These are phyloP conservation scores for Skeletonema marinoi DNA, from an alignment of 108 stramenopile genomes.

Conservation along the genomic window DNA sequence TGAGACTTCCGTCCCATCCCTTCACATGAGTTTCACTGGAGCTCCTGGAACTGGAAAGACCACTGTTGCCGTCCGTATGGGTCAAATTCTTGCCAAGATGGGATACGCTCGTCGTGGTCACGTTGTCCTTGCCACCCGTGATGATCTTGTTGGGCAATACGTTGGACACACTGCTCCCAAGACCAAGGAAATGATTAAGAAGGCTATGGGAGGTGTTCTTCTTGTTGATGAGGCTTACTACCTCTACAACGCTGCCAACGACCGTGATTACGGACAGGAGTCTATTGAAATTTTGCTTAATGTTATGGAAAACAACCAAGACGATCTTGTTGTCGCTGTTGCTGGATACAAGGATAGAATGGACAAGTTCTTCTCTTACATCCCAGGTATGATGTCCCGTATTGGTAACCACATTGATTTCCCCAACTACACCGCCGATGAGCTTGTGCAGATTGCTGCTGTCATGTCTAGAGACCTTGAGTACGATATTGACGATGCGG, in stretches of 20 bases:
- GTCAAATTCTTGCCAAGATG: conserved; percentile 98
- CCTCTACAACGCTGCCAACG: conserved; percentile 98
- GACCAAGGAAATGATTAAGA: conserved; percentile 99
- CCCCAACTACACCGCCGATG: conserved; percentile 96
- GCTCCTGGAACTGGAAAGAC: conserved; percentile 99
- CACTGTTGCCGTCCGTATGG: conserved; percentile 97
- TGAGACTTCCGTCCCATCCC: conserved; percentile 95
- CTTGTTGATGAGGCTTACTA: conserved; percentile 99
- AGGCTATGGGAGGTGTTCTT: conserved; percentile 95
- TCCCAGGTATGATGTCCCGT: conserved; percentile 98
- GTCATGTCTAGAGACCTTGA: conserved; percentile 94
- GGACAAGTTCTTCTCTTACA: conserved; percentile 99
- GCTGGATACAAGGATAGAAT: conserved; percentile 99
- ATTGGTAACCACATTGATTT: conserved; percentile 99
- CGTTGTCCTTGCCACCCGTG: conserved; percentile 97
- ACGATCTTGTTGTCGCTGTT: conserved; percentile 97
- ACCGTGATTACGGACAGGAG: conserved; percentile 98
- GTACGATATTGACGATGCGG: conserved; percentile 81
- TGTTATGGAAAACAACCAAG: conserved; percentile 97
- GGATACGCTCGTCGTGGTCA: conserved; percentile 96
- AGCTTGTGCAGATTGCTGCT: conserved; percentile 90
- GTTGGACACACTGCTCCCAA: conserved; percentile 99
- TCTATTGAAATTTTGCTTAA: conserved; percentile 98
- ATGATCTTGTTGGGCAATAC: conserved; percentile 98
- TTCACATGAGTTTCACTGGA: conserved; percentile 98